Base-by-base conservation (phyloP, 768 basidiomycete genomes). In the Trametes punicea region DNA sequence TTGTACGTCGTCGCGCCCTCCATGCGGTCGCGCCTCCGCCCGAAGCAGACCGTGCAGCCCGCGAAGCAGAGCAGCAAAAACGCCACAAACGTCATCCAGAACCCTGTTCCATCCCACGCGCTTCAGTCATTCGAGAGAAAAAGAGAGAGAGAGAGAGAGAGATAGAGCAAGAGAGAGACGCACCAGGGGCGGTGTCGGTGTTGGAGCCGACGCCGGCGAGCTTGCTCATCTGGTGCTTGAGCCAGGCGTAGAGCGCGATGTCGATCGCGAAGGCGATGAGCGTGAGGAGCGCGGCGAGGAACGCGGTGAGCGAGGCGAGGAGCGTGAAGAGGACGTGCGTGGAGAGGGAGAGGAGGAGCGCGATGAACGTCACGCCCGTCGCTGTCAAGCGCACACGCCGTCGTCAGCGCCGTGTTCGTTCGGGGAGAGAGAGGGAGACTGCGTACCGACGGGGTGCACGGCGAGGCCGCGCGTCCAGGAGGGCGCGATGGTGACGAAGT, bases 241-340 rank as follows among this genome's bases (percentile, higher is more conserved):
- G 77, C 55, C 77, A 82, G 3, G 75, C 83, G 64, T 74, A 86
- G 27, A 93, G 79, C 13, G 87, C 85, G 57, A 91, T 85, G 68
- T 93, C 88, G 67, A 88, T 81, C 38, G 81, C 80, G 65, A 92
- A 89, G 1, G 88, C 83, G 59, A 90, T 81, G 52, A 90, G 72
- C 2, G 88, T 81, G 40, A 92, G 66, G 20, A 78, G 57, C 0
- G 87, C 84, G 7, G 87, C 87, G 51, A 90, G 74, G 78, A 88
- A 88, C 11, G 89, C 77, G 2, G 72, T 48, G 46, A 82, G 66
- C 15, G 78, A 75, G 0, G 81, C 70, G 44, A 80, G 29, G 20
- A 82, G 70, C 13, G 69, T 73, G 20, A 74, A 36, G 7, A 73
- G 73, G 51, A 80, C 68, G 62, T 85, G 82, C 33, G 79, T 76